Base-by-base conservation (phyloP, 2,329 filamentous ascomycete species). In the Metarhizium rileyi region DNA sequence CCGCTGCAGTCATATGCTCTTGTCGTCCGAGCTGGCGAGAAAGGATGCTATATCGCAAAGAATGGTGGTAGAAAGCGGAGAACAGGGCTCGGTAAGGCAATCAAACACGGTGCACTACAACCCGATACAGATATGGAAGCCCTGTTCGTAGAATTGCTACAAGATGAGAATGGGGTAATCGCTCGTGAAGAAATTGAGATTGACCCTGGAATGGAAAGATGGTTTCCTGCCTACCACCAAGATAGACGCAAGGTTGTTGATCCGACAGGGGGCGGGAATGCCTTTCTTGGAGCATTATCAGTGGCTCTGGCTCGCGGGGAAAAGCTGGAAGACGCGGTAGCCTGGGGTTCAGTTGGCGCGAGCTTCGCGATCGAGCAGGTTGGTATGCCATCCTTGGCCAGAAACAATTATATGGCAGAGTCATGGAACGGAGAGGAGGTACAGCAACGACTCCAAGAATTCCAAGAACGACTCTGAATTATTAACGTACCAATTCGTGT, bases 331-430 rank as follows among this genome's bases (percentile, higher is more conserved):
- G 82, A 88, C 58, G 90, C 89, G 5, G 83, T 86, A 5, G 73
- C 80, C 0, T 91, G 85, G 80, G 93, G 84, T 4, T 85, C 80
- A 43, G 77, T 97, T 5, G 85, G 89, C 2, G 91, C 93, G 7
- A 90, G 90, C 60, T 93, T 95, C 66, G 88, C 88, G 16, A 95
- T 98, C 59, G 90, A 98, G 68, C 93, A 98, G 66, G 83, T 95
- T 47, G 91, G 93, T 0, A 80, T 94, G 64, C 91, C 91, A 0
- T 64, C 64, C 1, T 61, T 90, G 12, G 69, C 63, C 2, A 59
- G 60, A 44, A 66, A 73, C 47, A 67, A 64, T 8, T 56, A 70
- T 4, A 74, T 72, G 5, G 56, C 59, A 22, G 81, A 85, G 65
- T 75, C 70, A 18, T 86, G 82, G 81, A 86, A 85, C 59, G 78